phyloP scores from a whole-genome alignment of 1,139 yeast genomes.

The Trichomonascaceae sp. region DNA sequence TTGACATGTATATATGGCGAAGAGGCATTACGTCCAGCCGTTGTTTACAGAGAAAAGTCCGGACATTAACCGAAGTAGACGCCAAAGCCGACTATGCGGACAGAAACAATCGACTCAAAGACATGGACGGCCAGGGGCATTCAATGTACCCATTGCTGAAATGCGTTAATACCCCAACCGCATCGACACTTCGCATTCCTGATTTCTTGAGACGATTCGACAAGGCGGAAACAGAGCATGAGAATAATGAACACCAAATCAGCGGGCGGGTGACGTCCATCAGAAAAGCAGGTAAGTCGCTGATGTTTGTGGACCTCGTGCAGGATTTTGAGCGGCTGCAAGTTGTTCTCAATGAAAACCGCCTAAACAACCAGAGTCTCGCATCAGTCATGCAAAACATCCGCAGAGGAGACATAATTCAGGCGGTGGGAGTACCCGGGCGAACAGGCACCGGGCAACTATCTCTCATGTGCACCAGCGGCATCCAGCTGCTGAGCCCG shows the following conservation, averaged over 20 bases:
- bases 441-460: slow-evolving; percentile 66
- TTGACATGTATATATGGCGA: too few species aligned
- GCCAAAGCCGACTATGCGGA: slow-evolving; percentile 31
- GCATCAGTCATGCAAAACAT: slow-evolving; percentile 31
- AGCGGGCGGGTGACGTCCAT: slow-evolving; percentile 50
- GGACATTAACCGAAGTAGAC: slow-evolving; percentile 18
- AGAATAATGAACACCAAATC: too few species aligned
- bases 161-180: too few species aligned
- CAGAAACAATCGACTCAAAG: slow-evolving; percentile 21
- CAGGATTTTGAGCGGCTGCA: slow-evolving; percentile 50
- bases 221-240: slow-evolving; percentile 6
- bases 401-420: slow-evolving; percentile 59
- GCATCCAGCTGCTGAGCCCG: slow-evolving; percentile 48
- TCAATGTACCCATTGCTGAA: too few species aligned
- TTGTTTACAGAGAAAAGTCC: too few species aligned
- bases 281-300: slow-evolving; percentile 51
- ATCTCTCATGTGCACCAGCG: slow-evolving; percentile 46
- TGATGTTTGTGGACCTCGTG: slow-evolving; percentile 50
- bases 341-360: slow-evolving; percentile 43
- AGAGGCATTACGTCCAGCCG: too few species aligned
- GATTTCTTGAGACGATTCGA: slow-evolving; percentile 10
- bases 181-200: slow-evolving; percentile 13
- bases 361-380: slow-evolving; percentile 27
- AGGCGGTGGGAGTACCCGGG: slow-evolving; percentile 58
- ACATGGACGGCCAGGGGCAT: slow-evolving; percentile 5